Conservation (phyloP, 805 yeast species). For the Grigorovia jiainica region DNA sequence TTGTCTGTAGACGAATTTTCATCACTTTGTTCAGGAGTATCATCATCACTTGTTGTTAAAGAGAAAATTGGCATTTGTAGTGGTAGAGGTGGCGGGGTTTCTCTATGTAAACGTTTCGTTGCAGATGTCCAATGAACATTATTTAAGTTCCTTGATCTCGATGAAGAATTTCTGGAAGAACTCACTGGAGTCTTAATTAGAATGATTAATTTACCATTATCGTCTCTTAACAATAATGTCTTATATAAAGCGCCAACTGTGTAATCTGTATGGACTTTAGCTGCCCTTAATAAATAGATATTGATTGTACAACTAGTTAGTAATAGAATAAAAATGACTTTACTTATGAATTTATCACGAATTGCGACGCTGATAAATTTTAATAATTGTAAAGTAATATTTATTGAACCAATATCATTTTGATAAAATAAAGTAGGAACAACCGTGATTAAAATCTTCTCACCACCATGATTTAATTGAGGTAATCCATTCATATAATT, state of each 20-base stretch:
- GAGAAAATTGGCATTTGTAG: constrained; percentile 2
- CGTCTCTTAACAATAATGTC: not conserved
- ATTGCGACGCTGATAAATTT: constrained; percentile 57
- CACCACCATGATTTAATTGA: not conserved
- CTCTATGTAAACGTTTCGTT: too few species aligned
- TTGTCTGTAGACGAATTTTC: constrained; percentile 13
- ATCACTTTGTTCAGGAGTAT: constrained; percentile 21
- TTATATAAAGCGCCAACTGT: constrained; percentile 20
- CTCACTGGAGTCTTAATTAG: not conserved
- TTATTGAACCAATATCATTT: constrained; percentile 27
- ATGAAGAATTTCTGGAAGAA: not conserved
- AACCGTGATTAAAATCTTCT: constrained; percentile 35
- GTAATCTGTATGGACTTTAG: constrained; percentile 50
- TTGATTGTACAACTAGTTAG: constrained; percentile 72
- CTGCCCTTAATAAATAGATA: constrained; percentile 75
- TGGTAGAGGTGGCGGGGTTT: constrained; percentile 1
- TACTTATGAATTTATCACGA: constrained; percentile 71
- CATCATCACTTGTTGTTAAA: constrained; percentile 9
- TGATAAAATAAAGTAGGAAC: constrained; percentile 48
- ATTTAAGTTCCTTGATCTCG: not conserved
- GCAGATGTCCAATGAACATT: not conserved
- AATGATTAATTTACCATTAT: not conserved
- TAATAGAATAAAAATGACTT: constrained; percentile 61
- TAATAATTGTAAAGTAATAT: constrained; percentile 31
- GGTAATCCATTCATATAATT: not conserved